Evolutionary conservation across 1,139 yeast genomes (phyloP).

Genomic region (Scheffersomyces titani): DNA sequence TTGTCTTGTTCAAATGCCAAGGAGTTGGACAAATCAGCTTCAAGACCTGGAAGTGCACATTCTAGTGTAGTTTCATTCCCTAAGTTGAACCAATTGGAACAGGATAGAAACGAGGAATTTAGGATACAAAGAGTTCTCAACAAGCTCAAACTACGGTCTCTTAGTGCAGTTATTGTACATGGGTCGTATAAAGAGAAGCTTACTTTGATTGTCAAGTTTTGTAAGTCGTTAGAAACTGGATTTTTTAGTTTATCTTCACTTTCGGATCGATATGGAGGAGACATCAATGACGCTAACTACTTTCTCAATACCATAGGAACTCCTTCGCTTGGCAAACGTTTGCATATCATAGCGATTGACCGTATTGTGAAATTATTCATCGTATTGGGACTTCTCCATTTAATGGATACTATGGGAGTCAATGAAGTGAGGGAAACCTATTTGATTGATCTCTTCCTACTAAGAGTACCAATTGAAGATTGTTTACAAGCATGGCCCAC

Average conservation of each 20-base stretch:
- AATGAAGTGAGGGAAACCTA: background rate
- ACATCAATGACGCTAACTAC: background rate
- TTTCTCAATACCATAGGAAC: background rate
- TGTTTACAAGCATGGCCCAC: background rate
- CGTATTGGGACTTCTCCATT: background rate
- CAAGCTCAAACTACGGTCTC: conserved; percentile 16
- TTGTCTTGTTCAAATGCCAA: conserved; percentile 23
- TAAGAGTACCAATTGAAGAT: background rate
- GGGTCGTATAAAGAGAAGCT: conserved; percentile 40
- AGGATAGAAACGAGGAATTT: conserved; percentile 9
- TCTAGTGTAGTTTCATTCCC: conserved; percentile 23
- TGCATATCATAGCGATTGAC: background rate
- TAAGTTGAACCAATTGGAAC: conserved; percentile 11
- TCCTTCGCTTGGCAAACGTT: background rate
- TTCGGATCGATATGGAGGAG: background rate
- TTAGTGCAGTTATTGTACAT: conserved; percentile 27
- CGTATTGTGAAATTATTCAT: background rate
- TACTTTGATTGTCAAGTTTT: conserved; percentile 22
- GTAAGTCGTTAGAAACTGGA: conserved; percentile 13
- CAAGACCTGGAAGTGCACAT: conserved; percentile 24
- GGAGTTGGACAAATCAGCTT: conserved; percentile 29
- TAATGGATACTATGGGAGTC: background rate
- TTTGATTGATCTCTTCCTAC: background rate
- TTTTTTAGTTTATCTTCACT: background rate
- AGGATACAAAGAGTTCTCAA: conserved; percentile 7